Conservation (phyloP, 768 basidiomycete species). For the Cystoderma amianthinum region DNA sequence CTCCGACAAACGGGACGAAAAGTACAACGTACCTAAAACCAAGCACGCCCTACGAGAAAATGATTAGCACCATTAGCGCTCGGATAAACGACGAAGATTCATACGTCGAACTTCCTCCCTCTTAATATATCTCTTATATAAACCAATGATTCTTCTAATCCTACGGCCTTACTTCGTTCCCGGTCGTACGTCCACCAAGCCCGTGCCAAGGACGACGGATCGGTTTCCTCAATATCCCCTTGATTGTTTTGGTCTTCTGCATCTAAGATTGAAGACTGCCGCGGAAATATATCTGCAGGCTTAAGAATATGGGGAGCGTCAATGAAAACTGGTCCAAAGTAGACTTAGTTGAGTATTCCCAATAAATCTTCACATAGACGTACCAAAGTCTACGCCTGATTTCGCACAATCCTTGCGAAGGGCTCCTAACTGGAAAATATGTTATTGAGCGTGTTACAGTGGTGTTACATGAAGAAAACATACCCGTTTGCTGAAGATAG, state of each 20-base stretch:
- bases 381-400: slow-evolving; percentile 62
- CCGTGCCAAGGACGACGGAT: slow-evolving; percentile 51
- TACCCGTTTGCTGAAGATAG: slow-evolving; percentile 67
- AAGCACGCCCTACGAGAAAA: slow-evolving; percentile 72
- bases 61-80: no score
- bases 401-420: slow-evolving; percentile 64
- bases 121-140: slow-evolving; percentile 50
- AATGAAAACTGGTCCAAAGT: slow-evolving; percentile 49
- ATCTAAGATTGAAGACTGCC: slow-evolving; percentile 2
- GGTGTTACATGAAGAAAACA: slow-evolving; percentile 10
- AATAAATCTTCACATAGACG: slow-evolving; percentile 3
- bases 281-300: slow-evolving; percentile 48
- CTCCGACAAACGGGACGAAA: no score
- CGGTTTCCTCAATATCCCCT: slow-evolving; percentile 27
- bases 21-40: no score
- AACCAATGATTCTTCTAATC: slow-evolving; percentile 52
- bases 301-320: slow-evolving; percentile 65
- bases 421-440: slow-evolving; percentile 50
- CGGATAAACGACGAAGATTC: slow-evolving; percentile 12
- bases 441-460: slow-evolving; percentile 1
- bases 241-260: slow-evolving; percentile 20
- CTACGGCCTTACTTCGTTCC: slow-evolving; percentile 42
- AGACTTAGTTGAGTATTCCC: not conserved
- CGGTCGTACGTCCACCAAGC: slow-evolving; percentile 66
- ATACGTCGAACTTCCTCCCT: slow-evolving; percentile 59